These are phyloP conservation scores for Umbelopsis sp. DNA, from an alignment of 371 early-diverging fungal species.

Conservation along the genomic window DNA sequence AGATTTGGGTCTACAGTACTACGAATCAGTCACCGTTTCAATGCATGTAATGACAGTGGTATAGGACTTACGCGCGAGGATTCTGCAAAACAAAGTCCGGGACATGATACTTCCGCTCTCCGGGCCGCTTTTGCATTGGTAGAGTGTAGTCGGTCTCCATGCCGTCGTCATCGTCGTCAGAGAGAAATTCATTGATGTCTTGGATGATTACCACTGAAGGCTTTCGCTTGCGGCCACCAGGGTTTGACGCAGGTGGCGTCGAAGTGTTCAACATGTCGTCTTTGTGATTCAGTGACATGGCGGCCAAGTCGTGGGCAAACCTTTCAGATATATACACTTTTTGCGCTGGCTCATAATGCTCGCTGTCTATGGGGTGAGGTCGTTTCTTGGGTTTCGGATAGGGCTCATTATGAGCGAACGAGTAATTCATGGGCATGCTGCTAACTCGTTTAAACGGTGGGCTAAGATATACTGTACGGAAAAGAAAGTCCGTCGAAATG, in stretches of 20 bases:
- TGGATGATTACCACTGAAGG: background rate
- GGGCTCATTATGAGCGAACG: background rate
- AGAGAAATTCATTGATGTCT: background rate
- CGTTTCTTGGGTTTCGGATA: background rate
- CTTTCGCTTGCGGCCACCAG: background rate
- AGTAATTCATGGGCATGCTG: constrained; percentile 3
- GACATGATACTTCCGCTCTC: constrained; percentile 1
- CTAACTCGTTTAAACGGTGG: background rate
- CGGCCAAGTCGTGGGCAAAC: constrained; percentile 24
- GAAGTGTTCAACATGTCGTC: background rate
- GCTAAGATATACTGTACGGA: no score
- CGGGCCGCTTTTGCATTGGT: constrained; percentile 13
- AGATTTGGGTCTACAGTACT: background rate
- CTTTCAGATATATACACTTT: constrained; percentile 32
- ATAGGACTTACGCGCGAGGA: background rate
- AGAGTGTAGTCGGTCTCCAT: constrained; percentile 5
- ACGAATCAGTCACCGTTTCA: no score
- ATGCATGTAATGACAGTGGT: no score
- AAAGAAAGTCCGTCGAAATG: no score
- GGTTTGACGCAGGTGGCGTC: background rate
- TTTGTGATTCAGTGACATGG: constrained; percentile 28
- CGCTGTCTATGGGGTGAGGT: background rate
- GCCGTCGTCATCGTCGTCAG: constrained; percentile 1
- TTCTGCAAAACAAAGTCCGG: constrained; percentile 8
- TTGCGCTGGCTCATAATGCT: constrained; percentile 13